These are phyloP conservation scores for Globisporangium irregulare DNA, from an alignment of 352 stramenopile genomes.

Conservation along the genomic window DNA sequence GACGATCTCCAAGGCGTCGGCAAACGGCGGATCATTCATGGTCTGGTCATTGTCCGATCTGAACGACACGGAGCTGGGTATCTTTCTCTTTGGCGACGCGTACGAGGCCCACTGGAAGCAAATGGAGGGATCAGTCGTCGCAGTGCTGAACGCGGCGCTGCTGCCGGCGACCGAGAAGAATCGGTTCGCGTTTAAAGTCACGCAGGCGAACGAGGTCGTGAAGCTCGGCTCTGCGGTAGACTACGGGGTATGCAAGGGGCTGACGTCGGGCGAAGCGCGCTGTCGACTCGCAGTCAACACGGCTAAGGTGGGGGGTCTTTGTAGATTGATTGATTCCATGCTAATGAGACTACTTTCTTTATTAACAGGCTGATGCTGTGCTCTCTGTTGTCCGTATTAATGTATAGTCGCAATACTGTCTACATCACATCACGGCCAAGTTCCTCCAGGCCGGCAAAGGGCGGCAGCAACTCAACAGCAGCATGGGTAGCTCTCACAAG, in stretches of 20 bases:
- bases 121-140: slow-evolving; percentile 57
- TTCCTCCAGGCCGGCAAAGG: slow-evolving; percentile 71
- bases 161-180: slow-evolving; percentile 68
- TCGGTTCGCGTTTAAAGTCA: slow-evolving; percentile 76
- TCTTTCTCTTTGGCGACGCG: slow-evolving; percentile 77
- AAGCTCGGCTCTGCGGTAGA: slow-evolving; percentile 59
- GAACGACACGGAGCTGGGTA: slow-evolving; percentile 53
- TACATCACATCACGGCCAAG: slow-evolving; percentile 71
- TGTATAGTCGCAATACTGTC: slow-evolving; percentile 61
- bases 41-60: slow-evolving; percentile 80
- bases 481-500: slow-evolving; percentile 60
- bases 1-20: slow-evolving; percentile 60
- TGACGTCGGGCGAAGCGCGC: slow-evolving; percentile 47
- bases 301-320: slow-evolving; percentile 38
- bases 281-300: slow-evolving; percentile 77
- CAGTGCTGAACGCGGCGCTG: slow-evolving; percentile 65
- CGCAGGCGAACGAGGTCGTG: slow-evolving; percentile 54
- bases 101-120: slow-evolving; percentile 72
- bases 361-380: too few relatives aligned
- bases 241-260: slow-evolving; percentile 80
- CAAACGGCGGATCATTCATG: slow-evolving; percentile 73
- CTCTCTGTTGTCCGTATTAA: not conserved
- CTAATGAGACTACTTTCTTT: too few relatives aligned
- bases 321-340: not conserved
- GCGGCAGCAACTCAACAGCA: slow-evolving; percentile 77